These are phyloP conservation scores for Lumnitzera littorea DNA, from an alignment of 345 rosid species.

Conservation along the genomic window DNA sequence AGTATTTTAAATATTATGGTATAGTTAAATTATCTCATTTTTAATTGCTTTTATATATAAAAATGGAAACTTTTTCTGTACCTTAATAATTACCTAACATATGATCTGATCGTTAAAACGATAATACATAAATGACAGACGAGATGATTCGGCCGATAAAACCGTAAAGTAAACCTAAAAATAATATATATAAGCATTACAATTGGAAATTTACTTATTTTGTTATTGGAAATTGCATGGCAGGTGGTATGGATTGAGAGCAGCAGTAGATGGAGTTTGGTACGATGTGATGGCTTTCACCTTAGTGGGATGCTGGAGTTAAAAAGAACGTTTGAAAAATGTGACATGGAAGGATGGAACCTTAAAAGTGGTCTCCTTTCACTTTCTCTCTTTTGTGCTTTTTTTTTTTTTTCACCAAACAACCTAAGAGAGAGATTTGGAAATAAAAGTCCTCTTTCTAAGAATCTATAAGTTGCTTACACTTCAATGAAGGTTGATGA, in stretches of 20 bases:
- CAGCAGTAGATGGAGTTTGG: constrained; percentile 14
- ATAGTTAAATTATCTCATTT: too few species aligned
- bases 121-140: too few species aligned
- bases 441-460: constrained; percentile 25
- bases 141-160: too few species aligned
- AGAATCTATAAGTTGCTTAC: constrained; percentile 12
- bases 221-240: background rate
- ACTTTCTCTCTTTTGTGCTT: constrained; percentile 1
- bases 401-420: constrained; percentile 18
- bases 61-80: too few species aligned
- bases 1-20: too few species aligned
- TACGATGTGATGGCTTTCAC: constrained; percentile 11
- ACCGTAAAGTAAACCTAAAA: too few species aligned
- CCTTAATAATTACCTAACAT: too few species aligned
- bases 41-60: too few species aligned
- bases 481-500: constrained; percentile 7
- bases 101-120: too few species aligned
- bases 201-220: background rate
- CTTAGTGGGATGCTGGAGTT: background rate
- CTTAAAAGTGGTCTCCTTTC: constrained; percentile 17
- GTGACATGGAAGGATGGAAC: constrained; percentile 3
- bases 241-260: constrained; percentile 34
- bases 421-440: constrained; percentile 20
- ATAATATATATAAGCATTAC: too few species aligned
- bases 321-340: constrained; percentile 5